Percentiles rank a stretch among this genome's conserved stretches.
Evolutionary conservation across 2,329 filamentous ascomycete genomes (phyloP).

Genomic region (Apiospora saccharicola): DNA sequence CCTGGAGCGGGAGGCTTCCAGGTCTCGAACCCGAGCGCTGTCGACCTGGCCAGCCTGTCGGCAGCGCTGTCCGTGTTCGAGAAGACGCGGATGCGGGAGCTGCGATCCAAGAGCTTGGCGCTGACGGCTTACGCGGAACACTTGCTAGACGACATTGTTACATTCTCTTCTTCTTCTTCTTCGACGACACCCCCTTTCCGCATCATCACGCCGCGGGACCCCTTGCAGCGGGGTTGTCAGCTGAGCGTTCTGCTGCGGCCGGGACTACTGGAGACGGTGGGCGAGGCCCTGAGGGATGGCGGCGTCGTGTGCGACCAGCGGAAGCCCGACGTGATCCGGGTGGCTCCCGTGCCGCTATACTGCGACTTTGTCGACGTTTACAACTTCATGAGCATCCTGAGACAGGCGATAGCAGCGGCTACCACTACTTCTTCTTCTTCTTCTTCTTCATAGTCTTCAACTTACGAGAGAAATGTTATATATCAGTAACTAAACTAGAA

Average conservation of each 20-base stretch:
- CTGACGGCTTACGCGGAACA: conserved; percentile 81
- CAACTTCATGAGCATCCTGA: conserved; percentile 55
- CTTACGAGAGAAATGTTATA: not conserved
- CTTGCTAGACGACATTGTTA: conserved; percentile 60
- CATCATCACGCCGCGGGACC: conserved; percentile 75
- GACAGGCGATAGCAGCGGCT: not conserved
- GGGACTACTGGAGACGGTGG: conserved; percentile 75
- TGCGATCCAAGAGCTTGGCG: conserved; percentile 75
- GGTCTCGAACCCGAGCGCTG: conserved; percentile 81
- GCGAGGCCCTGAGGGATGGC: conserved; percentile 67
- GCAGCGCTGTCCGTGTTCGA: conserved; percentile 78
- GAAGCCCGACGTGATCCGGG: conserved; percentile 83
- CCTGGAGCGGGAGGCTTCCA: conserved; percentile 83
- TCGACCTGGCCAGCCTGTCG: conserved; percentile 78
- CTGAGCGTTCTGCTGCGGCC: conserved; percentile 74
- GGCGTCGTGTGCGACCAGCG: conserved; percentile 84
- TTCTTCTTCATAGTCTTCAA: too few species aligned
- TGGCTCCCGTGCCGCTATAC: conserved; percentile 86
- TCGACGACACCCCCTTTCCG: conserved; percentile 53
- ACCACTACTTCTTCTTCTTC: too few species aligned
- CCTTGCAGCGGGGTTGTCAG: conserved; percentile 76
- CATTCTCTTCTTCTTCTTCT: conserved; percentile 40
- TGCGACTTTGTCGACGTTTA: conserved; percentile 79
- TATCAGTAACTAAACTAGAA: not conserved
- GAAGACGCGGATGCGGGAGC: conserved; percentile 70